phyloP scores from a whole-genome alignment of 2,329 filamentous ascomycete genomes.

The Scedosporium aurantiacum region DNA sequence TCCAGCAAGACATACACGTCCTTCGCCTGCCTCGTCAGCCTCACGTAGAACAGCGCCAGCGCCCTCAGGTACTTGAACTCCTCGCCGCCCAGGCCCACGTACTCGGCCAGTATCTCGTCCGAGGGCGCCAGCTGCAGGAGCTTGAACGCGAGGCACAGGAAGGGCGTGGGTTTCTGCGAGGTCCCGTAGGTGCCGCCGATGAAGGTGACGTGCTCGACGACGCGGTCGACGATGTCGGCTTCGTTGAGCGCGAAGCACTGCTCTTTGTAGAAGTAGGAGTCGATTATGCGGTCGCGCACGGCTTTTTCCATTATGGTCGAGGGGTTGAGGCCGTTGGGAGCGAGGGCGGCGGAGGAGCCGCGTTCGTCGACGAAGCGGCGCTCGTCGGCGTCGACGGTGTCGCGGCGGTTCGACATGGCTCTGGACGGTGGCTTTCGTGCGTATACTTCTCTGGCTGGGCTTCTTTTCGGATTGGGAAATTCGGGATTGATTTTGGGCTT shows the following conservation, averaged over 20 bases:
- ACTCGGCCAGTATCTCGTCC: conserved; percentile 68
- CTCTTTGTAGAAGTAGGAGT: conserved; percentile 97
- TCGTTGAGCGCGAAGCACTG: conserved; percentile 94
- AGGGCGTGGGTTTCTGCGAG: conserved; percentile 78
- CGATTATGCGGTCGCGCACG: conserved; percentile 87
- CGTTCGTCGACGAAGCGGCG: conserved; percentile 79
- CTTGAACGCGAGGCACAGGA: conserved; percentile 91
- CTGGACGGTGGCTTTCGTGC: not conserved
- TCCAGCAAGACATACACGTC: conserved; percentile 75
- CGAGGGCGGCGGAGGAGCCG: conserved; percentile 63
- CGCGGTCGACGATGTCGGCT: conserved; percentile 73
- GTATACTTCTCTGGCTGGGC: not conserved
- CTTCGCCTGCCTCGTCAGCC: conserved; percentile 71
- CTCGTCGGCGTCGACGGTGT: conserved; percentile 67
- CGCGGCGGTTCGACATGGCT: conserved; percentile 24
- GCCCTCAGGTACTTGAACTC: conserved; percentile 81
- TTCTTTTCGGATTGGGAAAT: not conserved
- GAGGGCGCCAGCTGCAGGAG: conserved; percentile 77
- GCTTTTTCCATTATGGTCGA: conserved; percentile 94
- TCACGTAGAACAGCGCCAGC: conserved; percentile 85
- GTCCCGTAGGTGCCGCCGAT: conserved; percentile 82
- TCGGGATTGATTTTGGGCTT: too few relatives aligned
- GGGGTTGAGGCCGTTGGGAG: conserved; percentile 82
- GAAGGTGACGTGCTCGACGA: conserved; percentile 68
- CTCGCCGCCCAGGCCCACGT: conserved; percentile 64